Evolutionary conservation across 2,329 filamentous ascomycete species (phyloP).

Genomic region (Thelonectria olida): DNA sequence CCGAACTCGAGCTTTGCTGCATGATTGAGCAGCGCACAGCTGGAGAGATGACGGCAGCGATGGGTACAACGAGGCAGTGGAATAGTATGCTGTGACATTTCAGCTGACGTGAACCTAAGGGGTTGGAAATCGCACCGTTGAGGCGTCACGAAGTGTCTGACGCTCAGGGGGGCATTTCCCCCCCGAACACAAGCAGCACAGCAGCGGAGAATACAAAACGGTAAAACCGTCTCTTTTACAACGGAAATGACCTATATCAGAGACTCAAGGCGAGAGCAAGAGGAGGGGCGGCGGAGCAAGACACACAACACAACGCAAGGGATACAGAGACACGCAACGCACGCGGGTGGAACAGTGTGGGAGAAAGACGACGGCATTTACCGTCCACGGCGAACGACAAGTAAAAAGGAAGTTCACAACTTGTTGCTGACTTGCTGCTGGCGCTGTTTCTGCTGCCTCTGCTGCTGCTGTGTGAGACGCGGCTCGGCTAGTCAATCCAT

Average conservation of each 20-base stretch:
- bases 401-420: background rate
- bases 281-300: background rate
- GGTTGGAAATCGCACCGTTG: background rate
- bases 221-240: background rate
- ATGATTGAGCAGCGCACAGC: background rate
- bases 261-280: background rate
- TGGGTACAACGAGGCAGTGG: no score
- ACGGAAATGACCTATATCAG: background rate
- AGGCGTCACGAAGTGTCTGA: background rate
- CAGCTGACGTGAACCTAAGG: background rate
- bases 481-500: conserved; percentile 49
- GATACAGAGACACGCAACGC: background rate
- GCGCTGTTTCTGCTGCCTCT: no score
- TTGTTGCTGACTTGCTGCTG: background rate
- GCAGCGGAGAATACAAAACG: conserved; percentile 33
- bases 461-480: conserved; percentile 24
- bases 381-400: background rate
- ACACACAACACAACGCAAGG: background rate
- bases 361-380: background rate
- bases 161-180: background rate
- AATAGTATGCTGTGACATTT: background rate
- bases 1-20: background rate
- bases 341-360: background rate
- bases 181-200: conserved; percentile 20
- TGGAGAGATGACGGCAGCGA: background rate